These are phyloP conservation scores for Tillandsia fasciculata DNA, from an alignment of 176 grass and related monocot genomes.

Conservation along the genomic window DNA sequence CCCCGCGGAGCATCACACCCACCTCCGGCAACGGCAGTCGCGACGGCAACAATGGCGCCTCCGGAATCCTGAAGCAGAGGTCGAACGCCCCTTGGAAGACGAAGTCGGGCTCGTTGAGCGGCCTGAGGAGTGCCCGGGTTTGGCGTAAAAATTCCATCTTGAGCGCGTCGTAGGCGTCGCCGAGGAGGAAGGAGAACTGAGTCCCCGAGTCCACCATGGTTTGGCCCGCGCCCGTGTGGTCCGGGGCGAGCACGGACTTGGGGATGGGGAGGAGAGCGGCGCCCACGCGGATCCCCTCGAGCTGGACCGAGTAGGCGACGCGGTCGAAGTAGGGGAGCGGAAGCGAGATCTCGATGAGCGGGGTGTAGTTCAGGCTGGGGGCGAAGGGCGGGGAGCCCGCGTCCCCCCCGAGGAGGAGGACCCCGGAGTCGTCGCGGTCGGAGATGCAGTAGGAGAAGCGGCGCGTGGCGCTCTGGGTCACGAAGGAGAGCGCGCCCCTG, in stretches of 20 bases:
- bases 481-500: constrained; percentile 65
- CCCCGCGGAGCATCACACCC: constrained; percentile 39
- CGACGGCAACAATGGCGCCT: constrained; percentile 1
- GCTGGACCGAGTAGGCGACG: constrained; percentile 68
- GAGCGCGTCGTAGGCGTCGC: constrained; percentile 52
- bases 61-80: constrained; percentile 54
- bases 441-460: constrained; percentile 80
- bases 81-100: constrained; percentile 84
- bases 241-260: constrained; percentile 50
- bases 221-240: constrained; percentile 83
- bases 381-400: background rate
- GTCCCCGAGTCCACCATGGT: constrained; percentile 82
- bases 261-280: constrained; percentile 48
- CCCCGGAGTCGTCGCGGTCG: constrained; percentile 29
- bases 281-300: constrained; percentile 72
- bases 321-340: constrained; percentile 82
- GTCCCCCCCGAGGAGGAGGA: constrained; percentile 60
- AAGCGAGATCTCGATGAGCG: constrained; percentile 48
- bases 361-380: constrained; percentile 55
- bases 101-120: constrained; percentile 47
- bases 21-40: constrained; percentile 29
- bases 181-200: constrained; percentile 81
- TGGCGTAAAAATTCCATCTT: constrained; percentile 50
- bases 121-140: constrained; percentile 26
- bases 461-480: constrained; percentile 50